Evolutionary conservation across 2,329 filamentous ascomycete genomes (phyloP).

Genomic region (Balansia obtecta): DNA sequence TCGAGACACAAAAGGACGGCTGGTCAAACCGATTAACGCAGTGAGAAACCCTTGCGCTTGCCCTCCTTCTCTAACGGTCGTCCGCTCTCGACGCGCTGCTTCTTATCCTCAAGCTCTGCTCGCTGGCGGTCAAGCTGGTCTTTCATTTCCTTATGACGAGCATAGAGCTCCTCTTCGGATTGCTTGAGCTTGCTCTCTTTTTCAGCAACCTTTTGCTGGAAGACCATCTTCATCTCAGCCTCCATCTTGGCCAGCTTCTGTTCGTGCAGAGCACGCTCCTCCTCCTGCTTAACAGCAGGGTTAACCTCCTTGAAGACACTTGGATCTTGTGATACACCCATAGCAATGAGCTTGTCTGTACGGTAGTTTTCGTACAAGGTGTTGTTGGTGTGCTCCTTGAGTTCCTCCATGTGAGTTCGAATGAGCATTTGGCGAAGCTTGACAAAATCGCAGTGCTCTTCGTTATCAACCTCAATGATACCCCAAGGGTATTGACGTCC

Average conservation of each 20-base stretch:
- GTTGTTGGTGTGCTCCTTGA: slow-evolving; percentile 99
- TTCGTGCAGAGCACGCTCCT: slow-evolving; percentile 95
- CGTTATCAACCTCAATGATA: slow-evolving; percentile 97
- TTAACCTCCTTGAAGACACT: slow-evolving; percentile 99
- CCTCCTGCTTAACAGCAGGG: slow-evolving; percentile 98
- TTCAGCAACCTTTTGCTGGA: slow-evolving; percentile 99
- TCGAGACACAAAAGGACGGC: not conserved
- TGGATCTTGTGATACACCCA: slow-evolving; percentile 97
- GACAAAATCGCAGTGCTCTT: slow-evolving; percentile 99
- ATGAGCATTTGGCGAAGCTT: slow-evolving; percentile 99
- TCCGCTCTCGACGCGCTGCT: slow-evolving; percentile 85
- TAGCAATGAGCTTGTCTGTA: slow-evolving; percentile 95
- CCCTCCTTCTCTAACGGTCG: slow-evolving; percentile 93
- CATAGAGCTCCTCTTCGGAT: slow-evolving; percentile 97
- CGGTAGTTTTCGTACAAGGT: slow-evolving; percentile 98
- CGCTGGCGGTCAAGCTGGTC: slow-evolving; percentile 95
- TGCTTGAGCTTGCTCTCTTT: slow-evolving; percentile 99
- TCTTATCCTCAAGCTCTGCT: slow-evolving; percentile 96
- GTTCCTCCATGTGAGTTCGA: slow-evolving; percentile 99
- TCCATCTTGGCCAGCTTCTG: slow-evolving; percentile 99
- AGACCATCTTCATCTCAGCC: slow-evolving; percentile 99
- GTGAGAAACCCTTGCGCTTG: slow-evolving; percentile 98
- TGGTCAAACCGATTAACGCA: slow-evolving; percentile 53
- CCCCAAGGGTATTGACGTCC: slow-evolving; percentile 97
- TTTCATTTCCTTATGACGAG: slow-evolving; percentile 98